phyloP scores from a whole-genome alignment of 768 basidiomycete genomes.

The Galerina sulciceps region DNA sequence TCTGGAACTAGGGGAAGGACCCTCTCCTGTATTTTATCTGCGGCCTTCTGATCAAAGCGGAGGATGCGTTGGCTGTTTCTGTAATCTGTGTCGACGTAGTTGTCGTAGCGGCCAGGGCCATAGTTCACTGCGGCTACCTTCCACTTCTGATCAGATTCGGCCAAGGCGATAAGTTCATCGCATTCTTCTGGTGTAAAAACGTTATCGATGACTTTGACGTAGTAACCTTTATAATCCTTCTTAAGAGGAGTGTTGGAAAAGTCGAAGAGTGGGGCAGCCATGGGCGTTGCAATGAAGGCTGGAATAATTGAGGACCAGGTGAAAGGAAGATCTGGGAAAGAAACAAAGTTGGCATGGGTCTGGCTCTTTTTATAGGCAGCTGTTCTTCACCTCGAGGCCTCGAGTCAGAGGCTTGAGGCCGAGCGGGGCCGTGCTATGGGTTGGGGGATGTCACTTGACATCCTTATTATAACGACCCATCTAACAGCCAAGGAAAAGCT shows the following conservation, averaged over 20 bases:
- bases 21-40: conserved; percentile 37
- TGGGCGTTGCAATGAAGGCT: neutral
- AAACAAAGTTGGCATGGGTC: no score
- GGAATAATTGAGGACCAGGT: neutral
- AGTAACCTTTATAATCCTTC: conserved; percentile 35
- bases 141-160: conserved; percentile 40
- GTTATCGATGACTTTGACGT: conserved; percentile 47
- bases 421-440: no score
- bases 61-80: conserved; percentile 45
- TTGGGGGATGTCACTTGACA: no score
- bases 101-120: conserved; percentile 26
- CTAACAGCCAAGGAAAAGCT: no score
- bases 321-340: neutral
- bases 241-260: conserved; percentile 41
- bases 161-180: conserved; percentile 37
- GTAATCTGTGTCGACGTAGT: conserved; percentile 39
- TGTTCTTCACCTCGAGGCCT: no score
- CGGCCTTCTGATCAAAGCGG: conserved; percentile 36
- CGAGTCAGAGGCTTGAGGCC: no score
- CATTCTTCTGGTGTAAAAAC: conserved; percentile 47
- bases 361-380: no score
- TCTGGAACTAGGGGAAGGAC: conserved; percentile 43
- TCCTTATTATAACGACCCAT: no score
- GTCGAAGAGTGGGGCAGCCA: conserved; percentile 33
- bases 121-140: conserved; percentile 39